These are phyloP conservation scores for Thraustochytrium sp. DNA, from an alignment of 352 stramenopile species.

Conservation along the genomic window DNA sequence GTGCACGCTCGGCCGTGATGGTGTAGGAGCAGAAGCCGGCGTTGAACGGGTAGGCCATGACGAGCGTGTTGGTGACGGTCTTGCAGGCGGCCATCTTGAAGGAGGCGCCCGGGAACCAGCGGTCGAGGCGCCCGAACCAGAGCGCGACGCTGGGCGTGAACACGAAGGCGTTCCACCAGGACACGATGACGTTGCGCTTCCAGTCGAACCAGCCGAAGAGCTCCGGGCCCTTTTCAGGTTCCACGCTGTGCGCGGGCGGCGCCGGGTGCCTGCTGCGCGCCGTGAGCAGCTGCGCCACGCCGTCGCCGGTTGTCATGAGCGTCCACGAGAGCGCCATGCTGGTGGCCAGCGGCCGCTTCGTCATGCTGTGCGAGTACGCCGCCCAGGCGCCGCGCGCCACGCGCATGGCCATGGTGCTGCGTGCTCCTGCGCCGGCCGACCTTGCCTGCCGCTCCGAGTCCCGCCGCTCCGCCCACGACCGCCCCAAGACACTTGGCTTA, in stretches of 20 bases:
- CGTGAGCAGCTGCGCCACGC: background rate
- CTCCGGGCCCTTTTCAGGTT: background rate
- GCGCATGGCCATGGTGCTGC: background rate
- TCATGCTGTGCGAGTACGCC: background rate
- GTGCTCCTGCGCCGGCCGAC: too few relatives aligned
- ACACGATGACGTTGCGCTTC: constrained; percentile 25
- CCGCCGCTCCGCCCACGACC: too few relatives aligned
- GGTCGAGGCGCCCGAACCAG: constrained; percentile 10
- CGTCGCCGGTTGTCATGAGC: constrained; percentile 8
- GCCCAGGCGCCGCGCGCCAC: background rate
- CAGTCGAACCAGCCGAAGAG: background rate
- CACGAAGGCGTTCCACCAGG: background rate
- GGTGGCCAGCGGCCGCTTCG: background rate
- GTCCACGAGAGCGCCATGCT: background rate
- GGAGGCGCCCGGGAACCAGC: background rate
- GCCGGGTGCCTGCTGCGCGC: background rate
- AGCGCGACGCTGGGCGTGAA: background rate
- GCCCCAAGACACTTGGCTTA: too few relatives aligned
- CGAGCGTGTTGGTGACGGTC: background rate
- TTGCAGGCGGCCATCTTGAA: background rate
- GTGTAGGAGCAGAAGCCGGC: constrained; percentile 5
- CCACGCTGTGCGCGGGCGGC: background rate
- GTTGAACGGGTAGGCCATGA: constrained; percentile 18
- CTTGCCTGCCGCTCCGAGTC: too few relatives aligned
- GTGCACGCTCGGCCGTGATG: background rate